Evolutionary conservation across 805 yeast genomes (phyloP), one percentile per base, ranked within the genome.

Genomic region (Metschnikowia hibisci): DNA sequence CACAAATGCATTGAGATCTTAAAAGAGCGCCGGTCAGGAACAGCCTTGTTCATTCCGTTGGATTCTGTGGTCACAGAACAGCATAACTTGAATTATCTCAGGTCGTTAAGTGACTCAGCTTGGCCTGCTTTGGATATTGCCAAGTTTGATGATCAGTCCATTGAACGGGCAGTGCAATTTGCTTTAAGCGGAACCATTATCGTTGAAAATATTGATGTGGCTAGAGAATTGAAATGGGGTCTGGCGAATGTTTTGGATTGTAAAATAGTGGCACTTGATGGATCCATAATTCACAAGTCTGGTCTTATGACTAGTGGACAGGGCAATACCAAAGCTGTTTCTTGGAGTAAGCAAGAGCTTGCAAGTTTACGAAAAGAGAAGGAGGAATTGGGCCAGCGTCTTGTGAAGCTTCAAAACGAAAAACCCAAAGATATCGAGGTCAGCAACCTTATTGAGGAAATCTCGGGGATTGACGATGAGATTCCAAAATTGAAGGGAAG

Each of bases 261-360:
- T 32, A 88, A 86, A 60, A 61, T 85, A 38, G 95, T 90, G 2
- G 78, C 96, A 0, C 55, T 87, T 11, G 88, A 87, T 39, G 99
- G 99, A 2, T 78, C 91, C 0, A 70, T 89, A 25, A 85, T 93
- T 36, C 88, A 87, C 57, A 81, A 80, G 55, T 82, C 91, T 4
- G 96, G 96, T 6, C 71, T 89, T 29, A 87, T 93, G 95, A 84
- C 97, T 7, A 97, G 97, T 60, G 97, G 97, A 51, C 66, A 72
- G 23, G 71, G 79, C 5, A 33, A 28, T 20, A 69, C 69, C 31
- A 57, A 52, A 15, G 63, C 71, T n/a, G 69, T 73, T 10, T 73
- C 77, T 49, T 87, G 95, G 95, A 88, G 82, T 59, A 87, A 84
- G 55, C 74, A 77, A 33, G 86, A 82, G 52, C 75, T 77, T 51